phyloP scores from a whole-genome alignment of 164 flowering plant species.

The Liquidambar formosana region DNA sequence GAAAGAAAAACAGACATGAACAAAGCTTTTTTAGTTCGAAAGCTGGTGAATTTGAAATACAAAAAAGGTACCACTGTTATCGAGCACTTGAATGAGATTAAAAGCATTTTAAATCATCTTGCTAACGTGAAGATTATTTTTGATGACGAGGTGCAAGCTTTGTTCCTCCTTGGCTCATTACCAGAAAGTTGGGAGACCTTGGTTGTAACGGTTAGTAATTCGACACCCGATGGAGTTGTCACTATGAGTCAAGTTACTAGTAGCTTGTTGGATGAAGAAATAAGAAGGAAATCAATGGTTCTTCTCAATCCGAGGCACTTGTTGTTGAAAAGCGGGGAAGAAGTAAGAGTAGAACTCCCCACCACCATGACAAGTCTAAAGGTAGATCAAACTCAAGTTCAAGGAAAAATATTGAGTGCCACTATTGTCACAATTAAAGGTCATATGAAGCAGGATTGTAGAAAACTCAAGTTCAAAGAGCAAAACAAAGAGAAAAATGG shows the following conservation, averaged over 20 bases:
- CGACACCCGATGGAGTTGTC: conserved; percentile 3
- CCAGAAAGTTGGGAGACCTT: too few relatives aligned
- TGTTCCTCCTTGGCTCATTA: not conserved
- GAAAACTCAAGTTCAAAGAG: too few relatives aligned
- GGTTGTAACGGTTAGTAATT: not conserved
- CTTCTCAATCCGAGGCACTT: not conserved
- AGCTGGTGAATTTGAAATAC: not conserved
- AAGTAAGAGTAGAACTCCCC: not conserved
- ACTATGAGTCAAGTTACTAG: conserved; percentile 7
- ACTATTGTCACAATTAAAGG: too few relatives aligned
- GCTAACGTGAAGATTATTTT: not conserved
- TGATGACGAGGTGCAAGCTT: conserved; percentile 15
- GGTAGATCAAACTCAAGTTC: not conserved
- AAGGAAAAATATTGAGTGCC: too few relatives aligned
- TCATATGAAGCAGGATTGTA: too few relatives aligned
- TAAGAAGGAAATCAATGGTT: not conserved
- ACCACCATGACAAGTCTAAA: not conserved
- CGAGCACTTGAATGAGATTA: conserved; percentile 5
- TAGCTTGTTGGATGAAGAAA: conserved; percentile 8
- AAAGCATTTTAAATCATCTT: not conserved
- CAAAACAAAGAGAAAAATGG: too few relatives aligned
- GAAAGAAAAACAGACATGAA: conserved; percentile 11
- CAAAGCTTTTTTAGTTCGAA: conserved; percentile 2
- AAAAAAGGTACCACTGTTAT: too few relatives aligned
- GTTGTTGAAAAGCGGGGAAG: not conserved